phyloP scores from a whole-genome alignment of 2,329 filamentous ascomycete species.

The Catunica adiposa region DNA sequence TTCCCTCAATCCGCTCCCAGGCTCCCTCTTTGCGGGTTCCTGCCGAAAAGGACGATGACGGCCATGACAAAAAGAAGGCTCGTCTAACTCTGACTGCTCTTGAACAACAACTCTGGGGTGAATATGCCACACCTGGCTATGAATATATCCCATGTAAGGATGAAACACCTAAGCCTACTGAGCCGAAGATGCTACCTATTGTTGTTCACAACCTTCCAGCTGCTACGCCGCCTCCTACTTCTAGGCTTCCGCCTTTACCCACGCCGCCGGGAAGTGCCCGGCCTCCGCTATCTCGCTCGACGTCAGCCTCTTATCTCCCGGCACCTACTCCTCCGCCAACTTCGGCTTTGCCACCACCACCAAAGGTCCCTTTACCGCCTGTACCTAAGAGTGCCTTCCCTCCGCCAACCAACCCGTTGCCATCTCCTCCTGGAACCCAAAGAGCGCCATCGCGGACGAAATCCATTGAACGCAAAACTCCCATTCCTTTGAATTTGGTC shows the following conservation, averaged over 20 bases:
- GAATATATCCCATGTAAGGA: neutral
- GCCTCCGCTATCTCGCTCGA: neutral
- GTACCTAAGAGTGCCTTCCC: neutral
- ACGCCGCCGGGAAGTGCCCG: neutral
- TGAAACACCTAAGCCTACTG: neutral
- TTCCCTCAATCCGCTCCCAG: neutral
- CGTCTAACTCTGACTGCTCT: neutral
- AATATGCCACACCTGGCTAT: slow-evolving; percentile 5
- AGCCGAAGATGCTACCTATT: neutral
- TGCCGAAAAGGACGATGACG: neutral
- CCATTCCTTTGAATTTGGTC: neutral
- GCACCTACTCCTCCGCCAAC: slow-evolving; percentile 7
- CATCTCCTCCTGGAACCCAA: neutral
- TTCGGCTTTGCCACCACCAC: neutral
- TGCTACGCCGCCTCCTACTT: neutral
- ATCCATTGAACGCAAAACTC: slow-evolving; percentile 1
- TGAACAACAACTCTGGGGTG: slow-evolving; percentile 8
- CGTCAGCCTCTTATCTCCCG: slow-evolving; percentile 2
- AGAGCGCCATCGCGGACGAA: neutral
- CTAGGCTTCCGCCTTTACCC: neutral
- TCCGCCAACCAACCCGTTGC: neutral
- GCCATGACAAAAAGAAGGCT: neutral
- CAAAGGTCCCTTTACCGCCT: neutral
- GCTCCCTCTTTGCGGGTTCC: neutral
- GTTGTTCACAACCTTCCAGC: neutral